Base-by-base conservation (phyloP, 768 basidiomycete species). In the Cystobasidium tubakii region DNA sequence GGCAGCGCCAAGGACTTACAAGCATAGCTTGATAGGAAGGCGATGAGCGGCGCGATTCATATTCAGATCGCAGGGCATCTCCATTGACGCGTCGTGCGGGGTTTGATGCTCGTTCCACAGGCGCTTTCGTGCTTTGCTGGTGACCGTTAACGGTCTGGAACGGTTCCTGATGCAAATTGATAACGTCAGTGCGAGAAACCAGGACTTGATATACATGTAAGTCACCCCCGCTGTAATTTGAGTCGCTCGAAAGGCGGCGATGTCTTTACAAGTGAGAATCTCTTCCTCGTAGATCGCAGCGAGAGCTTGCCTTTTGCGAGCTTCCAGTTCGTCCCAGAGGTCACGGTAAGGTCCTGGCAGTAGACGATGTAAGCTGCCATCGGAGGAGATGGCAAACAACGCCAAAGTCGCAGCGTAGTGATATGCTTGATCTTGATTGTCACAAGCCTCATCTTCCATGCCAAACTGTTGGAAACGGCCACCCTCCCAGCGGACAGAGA, bases 311-410 rank as follows among this genome's bases (percentile, higher is more conserved):
- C 88, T 90, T 77, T 90, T 84, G 31, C 83, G 82, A 1, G 77
- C 80, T 78, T 93, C 92, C 19, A 97, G 82, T 80, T 94, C 91
- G 69, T 91, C 89, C 95, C 95, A 99, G 21, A 99, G 83, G 80
- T 92, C 90, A 75, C 92, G 86, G 81, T 89, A 95, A 21, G 86
- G 85, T 1, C 88, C 84, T 10, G 95, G 92, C n/a, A 98, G 83
- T 81, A 85, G 33, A 84, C 83, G 57, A 84, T 82, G 44, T 83
- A 83, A 13, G 81, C 80, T 80, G n/a, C 85, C 84, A 1, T 84
- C 80, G 12, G 86, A 84, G 34, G 73, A 75, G 86, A 97, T 82
- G 1, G 86, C 85, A 80, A 95, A 91, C 39, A 97, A 83, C 1
- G 92, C 92, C 62, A 94, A 82, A 21, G 89, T 90, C 2, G 95